Percentiles rank a stretch among this genome's conserved stretches.
Evolutionary conservation across 345 rosid genomes (phyloP).

Genomic region (Brassica nigra): DNA sequence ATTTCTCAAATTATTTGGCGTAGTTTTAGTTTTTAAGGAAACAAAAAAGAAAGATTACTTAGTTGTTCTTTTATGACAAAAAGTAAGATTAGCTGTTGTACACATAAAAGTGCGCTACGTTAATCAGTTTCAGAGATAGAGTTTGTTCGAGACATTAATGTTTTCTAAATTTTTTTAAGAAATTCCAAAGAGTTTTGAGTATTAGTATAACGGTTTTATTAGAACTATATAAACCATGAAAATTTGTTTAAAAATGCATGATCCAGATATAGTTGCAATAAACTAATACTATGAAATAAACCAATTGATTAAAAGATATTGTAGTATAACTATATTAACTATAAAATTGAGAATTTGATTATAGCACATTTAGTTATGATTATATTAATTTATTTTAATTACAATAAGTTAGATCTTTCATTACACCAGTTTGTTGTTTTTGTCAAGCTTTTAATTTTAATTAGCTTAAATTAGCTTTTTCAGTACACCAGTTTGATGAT

Average conservation of each 20-base stretch:
- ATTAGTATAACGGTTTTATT: background rate
- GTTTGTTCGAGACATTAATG: background rate
- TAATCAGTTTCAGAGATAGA: background rate
- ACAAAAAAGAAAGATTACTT: background rate
- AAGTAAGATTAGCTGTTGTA: background rate
- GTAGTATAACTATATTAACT: too few species aligned
- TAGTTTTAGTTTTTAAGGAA: conserved; percentile 1
- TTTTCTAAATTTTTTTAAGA: too few species aligned
- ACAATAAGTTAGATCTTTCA: too few species aligned
- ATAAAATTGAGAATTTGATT: background rate
- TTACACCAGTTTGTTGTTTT: too few species aligned
- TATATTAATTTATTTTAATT: too few species aligned
- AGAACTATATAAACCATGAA: background rate
- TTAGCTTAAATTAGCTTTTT: too few species aligned
- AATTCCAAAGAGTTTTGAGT: background rate
- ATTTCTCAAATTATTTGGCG: background rate
- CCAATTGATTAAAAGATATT: too few species aligned
- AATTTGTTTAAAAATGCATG: background rate
- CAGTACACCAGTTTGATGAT: too few species aligned
- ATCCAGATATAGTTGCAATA: background rate
- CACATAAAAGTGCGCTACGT: background rate
- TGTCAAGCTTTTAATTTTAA: too few species aligned
- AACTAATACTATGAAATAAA: background rate
- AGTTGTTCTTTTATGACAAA: too few species aligned
- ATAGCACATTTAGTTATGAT: too few species aligned